Conservation (phyloP, 352 stramenopile species). For the Phytophthora sansomeana region DNA sequence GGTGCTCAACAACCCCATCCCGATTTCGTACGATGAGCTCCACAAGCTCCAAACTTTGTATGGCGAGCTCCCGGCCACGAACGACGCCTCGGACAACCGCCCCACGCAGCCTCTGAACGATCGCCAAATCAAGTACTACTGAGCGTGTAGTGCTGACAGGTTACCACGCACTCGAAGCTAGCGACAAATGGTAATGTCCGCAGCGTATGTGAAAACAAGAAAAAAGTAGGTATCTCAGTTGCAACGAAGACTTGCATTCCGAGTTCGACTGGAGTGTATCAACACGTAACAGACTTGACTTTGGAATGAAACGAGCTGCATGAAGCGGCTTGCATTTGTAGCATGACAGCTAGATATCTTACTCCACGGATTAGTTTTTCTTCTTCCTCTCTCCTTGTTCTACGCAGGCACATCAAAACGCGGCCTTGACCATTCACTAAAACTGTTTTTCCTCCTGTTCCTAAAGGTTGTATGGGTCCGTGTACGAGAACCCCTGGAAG, state of each 20-base stretch:
- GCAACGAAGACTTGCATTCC: background rate
- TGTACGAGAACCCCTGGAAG: slow-evolving; percentile 85
- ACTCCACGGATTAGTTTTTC: slow-evolving; percentile 32
- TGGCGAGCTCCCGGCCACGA: slow-evolving; percentile 40
- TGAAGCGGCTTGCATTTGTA: background rate
- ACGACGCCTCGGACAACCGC: slow-evolving; percentile 53
- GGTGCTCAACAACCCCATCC: slow-evolving; percentile 65
- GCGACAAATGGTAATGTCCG: slow-evolving; percentile 1
- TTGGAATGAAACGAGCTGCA: too few species aligned
- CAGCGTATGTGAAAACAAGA: slow-evolving; percentile 2
- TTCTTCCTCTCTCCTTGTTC: slow-evolving; percentile 15
- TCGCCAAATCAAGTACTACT: slow-evolving; percentile 61
- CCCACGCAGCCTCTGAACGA: slow-evolving; percentile 61
- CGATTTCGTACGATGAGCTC: slow-evolving; percentile 50
- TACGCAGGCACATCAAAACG: slow-evolving; percentile 40
- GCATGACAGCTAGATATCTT: slow-evolving; percentile 41
- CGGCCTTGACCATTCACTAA: slow-evolving; percentile 24
- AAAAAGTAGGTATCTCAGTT: background rate
- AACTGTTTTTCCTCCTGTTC: slow-evolving; percentile 3
- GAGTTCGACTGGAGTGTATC: too few species aligned
- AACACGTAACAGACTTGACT: too few species aligned
- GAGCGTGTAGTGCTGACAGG: background rate
- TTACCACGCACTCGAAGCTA: background rate
- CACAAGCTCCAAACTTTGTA: slow-evolving; percentile 45
- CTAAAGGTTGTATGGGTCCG: slow-evolving; percentile 72